Conservation (phyloP, 148 eudicot genomes). For the Fallopia convolvulus region DNA sequence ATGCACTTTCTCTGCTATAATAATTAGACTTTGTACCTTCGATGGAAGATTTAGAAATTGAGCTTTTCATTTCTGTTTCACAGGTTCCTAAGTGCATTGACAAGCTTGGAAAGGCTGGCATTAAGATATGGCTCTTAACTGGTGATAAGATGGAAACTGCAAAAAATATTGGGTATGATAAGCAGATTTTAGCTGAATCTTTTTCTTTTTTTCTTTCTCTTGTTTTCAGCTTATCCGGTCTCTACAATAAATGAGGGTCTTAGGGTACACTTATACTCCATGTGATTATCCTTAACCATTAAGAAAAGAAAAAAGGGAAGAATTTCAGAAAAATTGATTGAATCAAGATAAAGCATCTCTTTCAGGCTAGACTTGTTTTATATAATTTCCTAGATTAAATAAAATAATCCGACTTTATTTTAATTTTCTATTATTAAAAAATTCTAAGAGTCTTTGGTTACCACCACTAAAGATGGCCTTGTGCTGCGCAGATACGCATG, state of each 20-base stretch:
- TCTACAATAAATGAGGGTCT: background rate
- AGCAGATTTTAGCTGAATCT: background rate
- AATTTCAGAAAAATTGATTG: too few relatives aligned
- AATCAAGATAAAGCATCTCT: too few relatives aligned
- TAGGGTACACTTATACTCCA: background rate
- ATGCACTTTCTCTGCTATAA: background rate
- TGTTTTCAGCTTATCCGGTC: background rate
- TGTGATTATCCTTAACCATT: too few relatives aligned
- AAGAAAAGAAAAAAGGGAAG: too few relatives aligned
- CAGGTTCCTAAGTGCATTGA: slow-evolving; percentile 94
- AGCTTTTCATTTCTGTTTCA: background rate
- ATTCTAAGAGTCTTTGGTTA: too few relatives aligned
- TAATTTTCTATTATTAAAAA: too few relatives aligned
- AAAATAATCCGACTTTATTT: too few relatives aligned
- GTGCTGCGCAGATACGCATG: slow-evolving; percentile 65
- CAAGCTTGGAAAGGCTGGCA: slow-evolving; percentile 66
- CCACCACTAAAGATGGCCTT: too few relatives aligned
- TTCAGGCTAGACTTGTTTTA: too few relatives aligned
- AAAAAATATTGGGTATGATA: slow-evolving; percentile 73
- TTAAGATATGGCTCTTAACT: slow-evolving; percentile 88
- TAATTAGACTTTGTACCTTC: background rate
- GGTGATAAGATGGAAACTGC: slow-evolving; percentile 99
- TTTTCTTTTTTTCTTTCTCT: background rate
- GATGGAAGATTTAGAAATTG: background rate
- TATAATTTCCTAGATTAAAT: too few relatives aligned